phyloP scores from a whole-genome alignment of 768 basidiomycete species.

The Terana coerulea region DNA sequence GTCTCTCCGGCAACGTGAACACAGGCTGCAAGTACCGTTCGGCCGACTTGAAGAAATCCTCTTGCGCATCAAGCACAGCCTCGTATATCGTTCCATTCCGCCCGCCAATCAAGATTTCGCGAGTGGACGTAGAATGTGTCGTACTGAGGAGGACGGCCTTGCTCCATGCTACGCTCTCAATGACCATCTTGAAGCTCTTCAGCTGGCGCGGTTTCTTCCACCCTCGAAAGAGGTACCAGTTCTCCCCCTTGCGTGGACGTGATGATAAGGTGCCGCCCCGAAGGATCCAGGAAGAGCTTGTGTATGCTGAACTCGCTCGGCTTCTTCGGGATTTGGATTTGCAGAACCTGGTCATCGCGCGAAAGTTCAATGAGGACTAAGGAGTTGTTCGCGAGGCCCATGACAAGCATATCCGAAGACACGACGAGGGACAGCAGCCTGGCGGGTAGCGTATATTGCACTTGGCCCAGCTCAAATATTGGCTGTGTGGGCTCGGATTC shows the following conservation, averaged over 20 bases:
- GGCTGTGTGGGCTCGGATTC: conserved; percentile 26
- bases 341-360: conserved; percentile 80
- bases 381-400: conserved; percentile 73
- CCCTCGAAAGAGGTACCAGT: conserved; percentile 82
- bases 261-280: conserved; percentile 85
- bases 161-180: conserved; percentile 94
- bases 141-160: conserved; percentile 61
- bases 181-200: conserved; percentile 78
- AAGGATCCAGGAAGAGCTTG: conserved; percentile 89
- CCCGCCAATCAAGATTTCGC: conserved; percentile 84
- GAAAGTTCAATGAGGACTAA: conserved; percentile 89
- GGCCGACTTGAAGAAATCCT: conserved; percentile 88
- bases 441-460: conserved; percentile 86
- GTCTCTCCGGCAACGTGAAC: conserved; percentile 74
- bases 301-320: conserved; percentile 71
- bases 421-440: conserved; percentile 80
- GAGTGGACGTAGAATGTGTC: conserved; percentile 66
- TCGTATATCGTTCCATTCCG: conserved; percentile 86
- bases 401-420: conserved; percentile 82
- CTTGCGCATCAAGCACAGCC: conserved; percentile 83
- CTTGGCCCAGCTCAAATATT: conserved; percentile 80
- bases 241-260: conserved; percentile 87
- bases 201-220: conserved; percentile 83
- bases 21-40: conserved; percentile 75
- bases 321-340: conserved; percentile 73